Evolutionary conservation across 2,329 filamentous ascomycete genomes (phyloP).

Genomic region (Purpureocillium lavendulum): DNA sequence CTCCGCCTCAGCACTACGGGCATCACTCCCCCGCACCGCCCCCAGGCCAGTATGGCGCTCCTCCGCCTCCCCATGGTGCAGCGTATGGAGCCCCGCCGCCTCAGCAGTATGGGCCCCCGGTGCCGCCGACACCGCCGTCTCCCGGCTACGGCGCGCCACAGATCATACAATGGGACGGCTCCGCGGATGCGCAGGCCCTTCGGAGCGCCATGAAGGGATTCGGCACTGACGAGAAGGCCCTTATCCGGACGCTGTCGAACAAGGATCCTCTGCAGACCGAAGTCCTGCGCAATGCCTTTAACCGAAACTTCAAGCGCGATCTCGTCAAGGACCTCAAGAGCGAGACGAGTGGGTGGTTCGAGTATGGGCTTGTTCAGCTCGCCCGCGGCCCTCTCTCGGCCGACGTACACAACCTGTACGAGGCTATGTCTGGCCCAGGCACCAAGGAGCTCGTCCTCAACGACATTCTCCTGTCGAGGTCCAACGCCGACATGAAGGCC

Average conservation of each 20-base stretch:
- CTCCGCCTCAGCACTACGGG: conserved; percentile 16
- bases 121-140: conserved; percentile 55
- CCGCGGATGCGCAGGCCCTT: conserved; percentile 59
- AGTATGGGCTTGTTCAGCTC: conserved; percentile 65
- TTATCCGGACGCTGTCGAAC: conserved; percentile 62
- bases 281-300: conserved; percentile 58
- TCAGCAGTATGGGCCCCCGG: conserved; percentile 23
- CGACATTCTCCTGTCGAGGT: conserved; percentile 73
- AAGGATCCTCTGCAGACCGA: conserved; percentile 74
- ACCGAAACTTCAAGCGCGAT: conserved; percentile 54
- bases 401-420: conserved; percentile 63
- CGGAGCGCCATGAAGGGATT: conserved; percentile 88
- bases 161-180: conserved; percentile 60
- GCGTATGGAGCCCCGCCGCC: conserved; percentile 27
- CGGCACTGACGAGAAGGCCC: conserved; percentile 73
- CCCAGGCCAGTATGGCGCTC: conserved; percentile 28
- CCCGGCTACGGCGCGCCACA: conserved; percentile 68
- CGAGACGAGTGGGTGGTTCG: conserved; percentile 69
- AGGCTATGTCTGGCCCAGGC: conserved; percentile 69
- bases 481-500: conserved; percentile 78
- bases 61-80: conserved; percentile 19
- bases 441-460: conserved; percentile 84
- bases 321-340: conserved; percentile 68
- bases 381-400: conserved; percentile 70
- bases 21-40: conserved; percentile 9